phyloP scores from a whole-genome alignment of 164 flowering plant species.

The Macadamia tetraphylla region DNA sequence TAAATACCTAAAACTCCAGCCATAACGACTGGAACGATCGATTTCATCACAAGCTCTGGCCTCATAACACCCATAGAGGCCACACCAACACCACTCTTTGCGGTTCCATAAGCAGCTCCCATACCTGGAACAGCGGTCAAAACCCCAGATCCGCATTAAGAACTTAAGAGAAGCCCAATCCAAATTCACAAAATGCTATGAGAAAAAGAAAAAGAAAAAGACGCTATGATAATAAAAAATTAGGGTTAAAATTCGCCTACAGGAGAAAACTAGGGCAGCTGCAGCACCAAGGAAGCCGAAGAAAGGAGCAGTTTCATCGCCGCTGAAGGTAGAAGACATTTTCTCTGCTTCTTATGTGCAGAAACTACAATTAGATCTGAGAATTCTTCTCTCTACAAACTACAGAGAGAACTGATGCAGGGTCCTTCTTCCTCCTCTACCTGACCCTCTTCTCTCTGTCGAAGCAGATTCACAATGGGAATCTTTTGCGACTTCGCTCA shows the following conservation, averaged over 20 bases:
- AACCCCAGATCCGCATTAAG: conserved; percentile 5
- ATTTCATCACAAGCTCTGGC: conserved; percentile 87
- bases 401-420: neutral
- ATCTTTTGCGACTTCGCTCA: too few relatives aligned
- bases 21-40: conserved; percentile 91
- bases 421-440: neutral
- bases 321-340: conserved; percentile 57
- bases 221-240: neutral
- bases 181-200: neutral
- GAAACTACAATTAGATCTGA: conserved; percentile 19
- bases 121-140: conserved; percentile 40
- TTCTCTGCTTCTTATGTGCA: conserved; percentile 3
- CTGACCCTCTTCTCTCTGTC: neutral
- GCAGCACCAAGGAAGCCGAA: conserved; percentile 89
- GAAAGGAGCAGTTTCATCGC: conserved; percentile 82
- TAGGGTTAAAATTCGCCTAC: conserved; percentile 24
- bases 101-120: conserved; percentile 96
- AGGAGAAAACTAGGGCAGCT: conserved; percentile 83
- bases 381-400: neutral
- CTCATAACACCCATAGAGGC: conserved; percentile 95
- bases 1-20: conserved; percentile 90
- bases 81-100: conserved; percentile 88
- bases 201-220: neutral
- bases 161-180: neutral
- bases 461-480: too few relatives aligned